These are phyloP conservation scores for Paramecium tetraurelia DNA, from an alignment of 73 alveolate genomes.

Conservation along the genomic window DNA sequence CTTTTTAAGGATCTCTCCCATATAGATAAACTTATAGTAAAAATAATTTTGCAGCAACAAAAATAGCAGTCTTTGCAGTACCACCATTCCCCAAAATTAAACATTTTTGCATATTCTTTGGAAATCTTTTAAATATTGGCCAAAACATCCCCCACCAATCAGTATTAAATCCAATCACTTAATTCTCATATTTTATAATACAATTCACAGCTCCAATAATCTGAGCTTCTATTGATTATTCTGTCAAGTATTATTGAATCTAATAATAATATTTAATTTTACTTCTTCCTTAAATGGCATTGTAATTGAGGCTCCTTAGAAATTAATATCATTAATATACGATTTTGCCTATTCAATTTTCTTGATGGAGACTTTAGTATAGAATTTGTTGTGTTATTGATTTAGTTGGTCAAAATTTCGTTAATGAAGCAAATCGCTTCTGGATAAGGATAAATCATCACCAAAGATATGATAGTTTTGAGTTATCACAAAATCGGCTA, in stretches of 20 bases:
- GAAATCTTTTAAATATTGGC: conserved; percentile 11
- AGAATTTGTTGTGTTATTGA: neutral
- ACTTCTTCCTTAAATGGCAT: conserved; percentile 55
- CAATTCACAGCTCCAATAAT: neutral
- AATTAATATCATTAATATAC: neutral
- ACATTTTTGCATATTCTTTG: neutral
- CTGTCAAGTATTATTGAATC: neutral
- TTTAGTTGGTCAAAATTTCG: neutral
- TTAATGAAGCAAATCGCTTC: neutral
- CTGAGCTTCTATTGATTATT: neutral
- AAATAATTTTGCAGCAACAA: neutral
- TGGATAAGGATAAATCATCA: neutral
- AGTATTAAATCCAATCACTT: neutral
- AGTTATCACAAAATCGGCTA: neutral
- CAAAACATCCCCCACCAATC: conserved; percentile 46
- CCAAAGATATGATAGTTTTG: neutral
- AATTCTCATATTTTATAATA: neutral
- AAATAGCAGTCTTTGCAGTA: neutral
- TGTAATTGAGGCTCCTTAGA: conserved; percentile 50
- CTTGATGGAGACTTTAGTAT: neutral
- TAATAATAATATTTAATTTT: neutral
- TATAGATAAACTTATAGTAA: neutral
- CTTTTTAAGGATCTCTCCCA: neutral
- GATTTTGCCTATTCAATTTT: neutral
- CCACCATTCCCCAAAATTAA: conserved; percentile 10